Conservation (phyloP, 495 filamentous ascomycete genomes). For the Neurospora terricola region DNA sequence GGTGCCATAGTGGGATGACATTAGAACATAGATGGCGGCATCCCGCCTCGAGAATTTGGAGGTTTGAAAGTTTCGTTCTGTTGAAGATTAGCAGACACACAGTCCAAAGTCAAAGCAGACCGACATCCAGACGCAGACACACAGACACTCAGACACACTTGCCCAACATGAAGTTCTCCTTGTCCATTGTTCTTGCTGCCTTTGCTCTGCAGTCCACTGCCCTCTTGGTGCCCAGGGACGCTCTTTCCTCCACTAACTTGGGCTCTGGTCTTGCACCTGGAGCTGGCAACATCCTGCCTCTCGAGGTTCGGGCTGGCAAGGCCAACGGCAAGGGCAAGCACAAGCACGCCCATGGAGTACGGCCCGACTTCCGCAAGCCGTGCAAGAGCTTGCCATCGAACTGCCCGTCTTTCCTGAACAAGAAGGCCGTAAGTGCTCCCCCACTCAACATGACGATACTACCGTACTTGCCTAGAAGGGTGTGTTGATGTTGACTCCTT, state of each 20-base stretch:
- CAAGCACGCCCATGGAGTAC: conserved; percentile 1
- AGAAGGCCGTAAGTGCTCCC: conserved; percentile 5
- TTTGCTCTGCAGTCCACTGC: not conserved
- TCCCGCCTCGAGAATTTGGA: not conserved
- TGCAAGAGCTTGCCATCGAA: conserved; percentile 4
- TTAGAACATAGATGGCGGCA: not conserved
- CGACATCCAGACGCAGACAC: not conserved
- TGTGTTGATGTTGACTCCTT: not conserved
- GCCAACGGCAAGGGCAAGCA: not conserved
- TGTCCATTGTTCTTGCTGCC: not conserved
- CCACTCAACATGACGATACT: not conserved
- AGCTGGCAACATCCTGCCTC: not conserved
- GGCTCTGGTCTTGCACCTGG: not conserved
- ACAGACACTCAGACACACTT: not conserved
- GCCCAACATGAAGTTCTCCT: conserved; percentile 5
- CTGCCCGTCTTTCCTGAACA: conserved; percentile 8
- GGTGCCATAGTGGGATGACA: not conserved
- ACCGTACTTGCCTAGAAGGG: not conserved
- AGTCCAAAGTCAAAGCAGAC: not conserved
- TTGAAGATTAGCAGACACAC: not conserved
- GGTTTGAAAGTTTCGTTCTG: not conserved
- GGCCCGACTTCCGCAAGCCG: conserved; percentile 8
- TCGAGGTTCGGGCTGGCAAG: not conserved
- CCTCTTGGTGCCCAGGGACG: not conserved
- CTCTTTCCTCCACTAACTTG: not conserved